Base-by-base conservation (phyloP, 495 filamentous ascomycete species). In the Hyaloscypha finlandica region DNA sequence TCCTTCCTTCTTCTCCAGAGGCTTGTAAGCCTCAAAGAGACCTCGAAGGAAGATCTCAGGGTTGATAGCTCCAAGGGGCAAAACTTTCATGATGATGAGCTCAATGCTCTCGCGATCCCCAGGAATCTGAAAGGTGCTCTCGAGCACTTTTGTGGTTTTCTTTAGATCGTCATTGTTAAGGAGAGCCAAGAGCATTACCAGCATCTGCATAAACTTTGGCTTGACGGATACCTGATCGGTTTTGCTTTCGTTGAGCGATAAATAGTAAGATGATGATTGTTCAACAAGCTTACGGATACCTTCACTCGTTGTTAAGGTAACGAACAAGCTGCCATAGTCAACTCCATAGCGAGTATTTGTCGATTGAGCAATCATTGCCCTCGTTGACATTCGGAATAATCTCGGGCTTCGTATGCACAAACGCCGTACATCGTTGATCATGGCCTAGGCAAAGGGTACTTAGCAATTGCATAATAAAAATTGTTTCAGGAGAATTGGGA, bases 401-500 rank as follows among this genome's bases (percentile, higher is more conserved):
- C 77, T 73, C 9, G 77, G 75, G 63, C 76, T 78, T 32, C 75
- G 65, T 11, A 71, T 61, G 66, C 73, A 78, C 16, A 78, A 71
- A 3, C 77, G 66, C 22, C 77, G 70, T 22, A 70, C 77, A 53
- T 77, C 77, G 42, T 79, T 75, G 30, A 79, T 79, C 77, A 79
- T 77, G 6, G 54, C 42, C 42, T 48, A 48, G 16, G 42, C 42
- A 48, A 48, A 14, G 25, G 25, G 25, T 1, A 25, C 25, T 25
- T 25, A 25, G 25, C 25, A 48, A 48, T 48, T 67, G 12, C 77
- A 76, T 12, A 77, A 67, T 3, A 79, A 60, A 9, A n/a, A 63
- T 72, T 5, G 76, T 76, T 59, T 12, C 25, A 25, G 25, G 25
- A 25, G 25, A 25, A 25, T 25, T 25, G 25, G 25, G 1, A 25